A percentile compares a stretch with the other conserved stretches of the same genome.
phyloP scores from a whole-genome alignment of 768 basidiomycete species.

The Pluteus cervinus region DNA sequence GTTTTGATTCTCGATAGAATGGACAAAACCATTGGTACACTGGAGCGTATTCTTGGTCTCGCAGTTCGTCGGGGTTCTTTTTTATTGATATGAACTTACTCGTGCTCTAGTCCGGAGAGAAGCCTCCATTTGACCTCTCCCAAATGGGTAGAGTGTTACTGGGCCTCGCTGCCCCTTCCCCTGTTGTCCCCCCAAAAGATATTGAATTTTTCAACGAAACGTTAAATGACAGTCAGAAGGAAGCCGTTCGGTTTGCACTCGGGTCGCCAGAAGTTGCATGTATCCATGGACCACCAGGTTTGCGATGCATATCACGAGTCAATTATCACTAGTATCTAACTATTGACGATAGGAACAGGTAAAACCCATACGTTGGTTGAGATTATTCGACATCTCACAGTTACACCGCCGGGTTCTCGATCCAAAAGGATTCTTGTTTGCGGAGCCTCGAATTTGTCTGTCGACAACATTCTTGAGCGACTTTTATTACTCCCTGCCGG shows the following conservation, averaged over 20 bases:
- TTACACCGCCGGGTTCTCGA: conserved; percentile 39
- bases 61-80: no score
- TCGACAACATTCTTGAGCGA: conserved; percentile 92
- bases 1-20: conserved; percentile 53
- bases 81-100: no score
- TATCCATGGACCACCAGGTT: conserved; percentile 97
- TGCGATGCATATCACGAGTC: not conserved
- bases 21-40: conserved; percentile 72
- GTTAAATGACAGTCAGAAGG: conserved; percentile 80
- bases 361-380: conserved; percentile 97
- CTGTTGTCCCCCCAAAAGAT: conserved; percentile 25
- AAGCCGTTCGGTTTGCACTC: conserved; percentile 80
- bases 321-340: not conserved
- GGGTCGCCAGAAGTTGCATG: conserved; percentile 79
- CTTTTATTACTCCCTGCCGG: conserved; percentile 55
- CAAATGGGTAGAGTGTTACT: conserved; percentile 65
- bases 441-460: conserved; percentile 90
- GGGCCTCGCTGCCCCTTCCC: conserved; percentile 49
- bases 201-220: conserved; percentile 67
- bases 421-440: conserved; percentile 74
- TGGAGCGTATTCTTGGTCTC: no score
- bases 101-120: conserved; percentile 3
- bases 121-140: conserved; percentile 12
- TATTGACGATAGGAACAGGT: conserved; percentile 66
- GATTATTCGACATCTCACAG: conserved; percentile 77